A percentile compares a stretch with the other conserved stretches of the same genome.
Conservation (phyloP, 2,329 filamentous ascomycete genomes). For the Trichoderma atroviride region DNA sequence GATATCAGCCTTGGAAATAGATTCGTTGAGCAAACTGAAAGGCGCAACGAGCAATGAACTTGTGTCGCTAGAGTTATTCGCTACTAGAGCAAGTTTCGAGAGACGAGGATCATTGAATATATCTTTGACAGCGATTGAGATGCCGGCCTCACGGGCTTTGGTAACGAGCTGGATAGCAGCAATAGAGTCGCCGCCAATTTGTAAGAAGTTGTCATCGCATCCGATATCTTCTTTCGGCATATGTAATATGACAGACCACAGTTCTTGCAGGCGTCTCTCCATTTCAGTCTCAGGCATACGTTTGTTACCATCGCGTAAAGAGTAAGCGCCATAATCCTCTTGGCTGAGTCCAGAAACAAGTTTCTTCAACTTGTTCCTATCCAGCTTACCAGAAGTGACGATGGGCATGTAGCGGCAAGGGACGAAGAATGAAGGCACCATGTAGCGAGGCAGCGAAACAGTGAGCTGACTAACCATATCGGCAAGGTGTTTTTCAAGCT, state of each 20-base stretch:
- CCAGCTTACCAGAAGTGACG: slow-evolving; percentile 28
- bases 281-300: slow-evolving; percentile 27
- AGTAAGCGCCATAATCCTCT: slow-evolving; percentile 15
- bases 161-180: slow-evolving; percentile 48
- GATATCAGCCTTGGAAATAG: background rate
- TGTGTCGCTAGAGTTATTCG: background rate
- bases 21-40: slow-evolving; percentile 4
- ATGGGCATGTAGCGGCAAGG: slow-evolving; percentile 29
- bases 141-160: slow-evolving; percentile 36
- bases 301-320: background rate
- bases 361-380: slow-evolving; percentile 22
- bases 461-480: slow-evolving; percentile 13
- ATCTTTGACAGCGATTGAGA: slow-evolving; percentile 8
- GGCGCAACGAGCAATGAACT: background rate
- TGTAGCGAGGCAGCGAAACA: slow-evolving; percentile 27
- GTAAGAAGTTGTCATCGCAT: slow-evolving; percentile 28
- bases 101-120: slow-evolving; percentile 22
- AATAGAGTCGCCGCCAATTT: slow-evolving; percentile 47
- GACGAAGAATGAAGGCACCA: slow-evolving; percentile 31
- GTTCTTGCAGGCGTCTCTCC: slow-evolving; percentile 26
- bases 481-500: slow-evolving; percentile 23
- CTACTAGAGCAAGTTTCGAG: background rate
- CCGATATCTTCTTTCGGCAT: slow-evolving; percentile 35
- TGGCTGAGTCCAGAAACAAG: slow-evolving; percentile 7
- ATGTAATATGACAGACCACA: slow-evolving; percentile 40